Evolutionary conservation across 1,139 yeast species (phyloP).

Genomic region (Pichia sp.): DNA sequence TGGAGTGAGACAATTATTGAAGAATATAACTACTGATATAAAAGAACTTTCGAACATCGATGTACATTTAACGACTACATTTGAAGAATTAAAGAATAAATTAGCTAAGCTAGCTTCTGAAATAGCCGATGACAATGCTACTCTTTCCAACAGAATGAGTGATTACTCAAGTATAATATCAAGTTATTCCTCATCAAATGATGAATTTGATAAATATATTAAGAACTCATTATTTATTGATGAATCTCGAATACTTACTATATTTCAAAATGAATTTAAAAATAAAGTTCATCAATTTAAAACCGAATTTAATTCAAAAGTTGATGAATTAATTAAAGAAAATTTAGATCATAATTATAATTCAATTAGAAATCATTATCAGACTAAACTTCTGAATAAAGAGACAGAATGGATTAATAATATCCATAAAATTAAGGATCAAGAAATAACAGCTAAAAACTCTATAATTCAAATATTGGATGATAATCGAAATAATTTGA

Average conservation of each 20-base stretch:
- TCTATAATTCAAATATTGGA: too few species aligned
- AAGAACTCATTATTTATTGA: background rate
- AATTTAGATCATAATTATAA: conserved; percentile 8
- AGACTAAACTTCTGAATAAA: background rate
- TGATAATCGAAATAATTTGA: too few species aligned
- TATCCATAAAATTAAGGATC: background rate
- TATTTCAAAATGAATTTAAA: background rate
- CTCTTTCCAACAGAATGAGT: too few species aligned
- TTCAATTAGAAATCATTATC: conserved; percentile 10
- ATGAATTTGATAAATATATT: background rate
- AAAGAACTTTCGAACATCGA: too few species aligned
- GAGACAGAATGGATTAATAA: conserved; percentile 2
- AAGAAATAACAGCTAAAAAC: too few species aligned
- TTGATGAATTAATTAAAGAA: conserved; percentile 4
- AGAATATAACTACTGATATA: too few species aligned
- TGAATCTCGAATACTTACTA: background rate
- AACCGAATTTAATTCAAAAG: conserved; percentile 1
- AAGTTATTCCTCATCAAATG: background rate
- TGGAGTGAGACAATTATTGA: background rate
- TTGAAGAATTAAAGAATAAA: too few species aligned
- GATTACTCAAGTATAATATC: too few species aligned
- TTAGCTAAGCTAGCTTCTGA: too few species aligned
- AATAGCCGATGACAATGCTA: too few species aligned
- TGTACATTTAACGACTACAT: too few species aligned
- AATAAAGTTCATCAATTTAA: background rate